These are phyloP conservation scores for Plectosphaerella plurivora DNA, from an alignment of 2,329 filamentous ascomycete species.

Conservation along the genomic window DNA sequence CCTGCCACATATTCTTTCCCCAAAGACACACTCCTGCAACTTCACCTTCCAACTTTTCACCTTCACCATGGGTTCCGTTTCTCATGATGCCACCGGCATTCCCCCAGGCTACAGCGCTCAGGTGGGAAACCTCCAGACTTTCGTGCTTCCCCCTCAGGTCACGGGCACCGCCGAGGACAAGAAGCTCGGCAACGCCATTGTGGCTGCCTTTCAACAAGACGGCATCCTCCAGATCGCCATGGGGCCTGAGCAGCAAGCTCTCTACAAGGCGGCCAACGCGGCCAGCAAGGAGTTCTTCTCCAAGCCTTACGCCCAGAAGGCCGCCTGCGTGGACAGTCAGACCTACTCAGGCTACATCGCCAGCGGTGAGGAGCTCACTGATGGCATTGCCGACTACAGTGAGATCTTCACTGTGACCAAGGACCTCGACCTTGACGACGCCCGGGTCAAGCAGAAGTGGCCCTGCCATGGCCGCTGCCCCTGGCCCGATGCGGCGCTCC, in stretches of 20 bases:
- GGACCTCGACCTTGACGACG: slow-evolving; percentile 32
- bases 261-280: slow-evolving; percentile 29
- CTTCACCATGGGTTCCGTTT: too few species aligned
- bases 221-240: slow-evolving; percentile 43
- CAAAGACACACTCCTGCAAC: too few species aligned
- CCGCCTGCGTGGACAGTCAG: slow-evolving; percentile 35
- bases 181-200: slow-evolving; percentile 32
- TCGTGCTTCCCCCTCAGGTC: slow-evolving; percentile 32
- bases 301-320: slow-evolving; percentile 29
- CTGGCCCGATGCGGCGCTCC: slow-evolving; percentile 39
- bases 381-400: slow-evolving; percentile 45
- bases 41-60: not conserved
- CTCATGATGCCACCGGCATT: slow-evolving; percentile 6
- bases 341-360: slow-evolving; percentile 46
- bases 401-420: slow-evolving; percentile 50
- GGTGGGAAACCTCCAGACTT: slow-evolving; percentile 29
- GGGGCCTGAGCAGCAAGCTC: slow-evolving; percentile 23
- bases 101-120: slow-evolving; percentile 9
- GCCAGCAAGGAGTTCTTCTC: slow-evolving; percentile 35
- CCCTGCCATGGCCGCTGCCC: slow-evolving; percentile 45
- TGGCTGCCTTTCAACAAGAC: slow-evolving; percentile 36
- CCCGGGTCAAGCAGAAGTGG: slow-evolving; percentile 35
- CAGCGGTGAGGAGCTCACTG: slow-evolving; percentile 42
- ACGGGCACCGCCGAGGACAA: slow-evolving; percentile 17
- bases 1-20: too few species aligned